Conservation (phyloP, 768 basidiomycete species). For the Fibroporia radiculosa region DNA sequence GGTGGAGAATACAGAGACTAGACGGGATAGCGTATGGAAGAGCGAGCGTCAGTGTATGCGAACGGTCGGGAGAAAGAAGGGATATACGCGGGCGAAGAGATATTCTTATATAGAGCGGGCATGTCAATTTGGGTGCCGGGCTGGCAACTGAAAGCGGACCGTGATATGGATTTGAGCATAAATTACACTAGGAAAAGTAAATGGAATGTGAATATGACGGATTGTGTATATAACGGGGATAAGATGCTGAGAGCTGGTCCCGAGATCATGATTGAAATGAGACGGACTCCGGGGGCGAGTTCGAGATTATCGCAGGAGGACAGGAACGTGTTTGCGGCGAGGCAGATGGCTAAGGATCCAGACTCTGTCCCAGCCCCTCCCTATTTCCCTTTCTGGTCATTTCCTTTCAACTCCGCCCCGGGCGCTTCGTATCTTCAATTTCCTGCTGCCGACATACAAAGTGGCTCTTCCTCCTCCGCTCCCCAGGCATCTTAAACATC, state of each 20-base stretch:
- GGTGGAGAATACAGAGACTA: constrained; percentile 9
- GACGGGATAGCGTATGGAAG: constrained; percentile 4
- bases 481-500: too few relatives aligned
- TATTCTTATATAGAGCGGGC: constrained; percentile 2
- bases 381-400: background rate
- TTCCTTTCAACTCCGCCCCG: background rate
- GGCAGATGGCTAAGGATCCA: background rate
- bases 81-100: background rate
- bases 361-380: background rate
- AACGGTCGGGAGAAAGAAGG: background rate
- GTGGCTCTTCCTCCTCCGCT: background rate
- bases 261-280: background rate
- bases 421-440: background rate
- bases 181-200: background rate
- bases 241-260: background rate
- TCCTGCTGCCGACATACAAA: background rate
- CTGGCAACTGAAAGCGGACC: background rate
- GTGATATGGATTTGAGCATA: background rate
- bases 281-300: constrained; percentile 1
- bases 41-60: background rate
- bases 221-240: background rate
- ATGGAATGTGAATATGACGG: background rate
- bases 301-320: background rate
- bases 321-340: constrained; percentile 5
- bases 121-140: background rate